Conservation (phyloP, 176 grass and related monocot genomes). For the Oryza officinalis region DNA sequence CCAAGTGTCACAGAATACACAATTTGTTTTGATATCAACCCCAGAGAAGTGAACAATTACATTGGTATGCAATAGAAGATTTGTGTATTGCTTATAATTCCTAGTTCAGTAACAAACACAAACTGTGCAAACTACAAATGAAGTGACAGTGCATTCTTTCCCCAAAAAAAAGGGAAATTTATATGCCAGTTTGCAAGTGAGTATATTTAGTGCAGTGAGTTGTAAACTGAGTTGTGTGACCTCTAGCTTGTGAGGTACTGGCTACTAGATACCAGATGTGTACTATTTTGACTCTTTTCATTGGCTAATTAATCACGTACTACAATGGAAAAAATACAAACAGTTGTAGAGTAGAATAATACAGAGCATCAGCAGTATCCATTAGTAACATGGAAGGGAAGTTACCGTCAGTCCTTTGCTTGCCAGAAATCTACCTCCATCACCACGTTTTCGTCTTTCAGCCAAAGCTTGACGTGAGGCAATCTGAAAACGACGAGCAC, state of each 20-base stretch:
- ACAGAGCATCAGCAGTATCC: constrained; percentile 14
- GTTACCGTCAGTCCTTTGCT: constrained; percentile 50
- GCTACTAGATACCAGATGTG: not conserved
- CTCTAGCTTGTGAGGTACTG: not conserved
- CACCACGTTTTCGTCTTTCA: constrained; percentile 61
- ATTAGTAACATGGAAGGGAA: constrained; percentile 14
- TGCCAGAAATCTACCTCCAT: constrained; percentile 72
- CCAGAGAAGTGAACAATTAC: not conserved
- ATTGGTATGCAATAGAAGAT: not conserved
- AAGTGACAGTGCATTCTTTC: constrained; percentile 13
- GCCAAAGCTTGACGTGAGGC: constrained; percentile 69
- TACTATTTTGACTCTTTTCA: not conserved
- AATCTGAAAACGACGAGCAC: constrained; percentile 53
- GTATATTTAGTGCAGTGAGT: not conserved
- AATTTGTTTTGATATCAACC: not conserved
- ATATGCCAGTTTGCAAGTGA: not conserved
- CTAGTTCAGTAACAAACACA: constrained; percentile 2
- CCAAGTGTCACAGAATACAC: not conserved
- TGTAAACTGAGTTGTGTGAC: not conserved
- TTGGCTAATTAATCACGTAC: constrained; percentile 2
- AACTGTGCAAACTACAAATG: not conserved
- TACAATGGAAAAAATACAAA: not conserved
- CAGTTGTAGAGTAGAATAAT: not conserved
- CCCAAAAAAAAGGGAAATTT: not conserved
- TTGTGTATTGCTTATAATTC: not conserved